Evolutionary conservation across 257 asterid species (phyloP).

Genomic region (Echium plantagineum): DNA sequence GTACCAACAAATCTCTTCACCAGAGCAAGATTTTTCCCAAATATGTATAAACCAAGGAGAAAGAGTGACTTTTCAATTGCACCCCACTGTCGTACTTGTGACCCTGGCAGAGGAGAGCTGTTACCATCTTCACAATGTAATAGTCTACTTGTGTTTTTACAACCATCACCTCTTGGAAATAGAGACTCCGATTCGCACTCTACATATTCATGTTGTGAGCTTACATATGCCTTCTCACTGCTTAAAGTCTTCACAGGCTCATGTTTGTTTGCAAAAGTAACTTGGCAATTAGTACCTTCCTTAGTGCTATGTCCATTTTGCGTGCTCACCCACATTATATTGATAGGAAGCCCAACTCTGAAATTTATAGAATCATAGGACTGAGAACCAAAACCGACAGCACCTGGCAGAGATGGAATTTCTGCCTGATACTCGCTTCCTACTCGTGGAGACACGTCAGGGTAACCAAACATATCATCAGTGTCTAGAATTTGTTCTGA

Average conservation of each 20-base stretch:
- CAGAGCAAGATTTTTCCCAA: conserved; percentile 1
- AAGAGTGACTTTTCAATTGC: background rate
- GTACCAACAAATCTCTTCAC: conserved; percentile 5
- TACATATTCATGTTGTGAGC: too few species aligned
- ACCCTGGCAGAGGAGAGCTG: conserved; percentile 1
- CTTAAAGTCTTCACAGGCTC: too few species aligned
- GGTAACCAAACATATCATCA: background rate
- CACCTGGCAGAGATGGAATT: background rate
- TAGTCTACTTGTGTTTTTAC: too few species aligned
- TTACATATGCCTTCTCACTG: too few species aligned
- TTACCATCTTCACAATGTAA: background rate
- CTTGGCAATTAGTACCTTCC: background rate
- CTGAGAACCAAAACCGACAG: background rate
- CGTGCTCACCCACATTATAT: background rate
- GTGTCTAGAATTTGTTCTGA: background rate
- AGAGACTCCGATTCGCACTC: too few species aligned
- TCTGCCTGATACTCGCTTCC: conserved; percentile 7
- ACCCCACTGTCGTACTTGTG: background rate
- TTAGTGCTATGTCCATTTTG: background rate
- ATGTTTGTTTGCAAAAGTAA: too few species aligned
- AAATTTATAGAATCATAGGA: background rate
- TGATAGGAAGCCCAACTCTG: background rate
- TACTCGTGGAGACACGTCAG: background rate
- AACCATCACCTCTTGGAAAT: too few species aligned
- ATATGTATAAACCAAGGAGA: conserved; percentile 5